Base-by-base conservation (phyloP, 768 basidiomycete genomes). In the Cyclocybe cylindracea region DNA sequence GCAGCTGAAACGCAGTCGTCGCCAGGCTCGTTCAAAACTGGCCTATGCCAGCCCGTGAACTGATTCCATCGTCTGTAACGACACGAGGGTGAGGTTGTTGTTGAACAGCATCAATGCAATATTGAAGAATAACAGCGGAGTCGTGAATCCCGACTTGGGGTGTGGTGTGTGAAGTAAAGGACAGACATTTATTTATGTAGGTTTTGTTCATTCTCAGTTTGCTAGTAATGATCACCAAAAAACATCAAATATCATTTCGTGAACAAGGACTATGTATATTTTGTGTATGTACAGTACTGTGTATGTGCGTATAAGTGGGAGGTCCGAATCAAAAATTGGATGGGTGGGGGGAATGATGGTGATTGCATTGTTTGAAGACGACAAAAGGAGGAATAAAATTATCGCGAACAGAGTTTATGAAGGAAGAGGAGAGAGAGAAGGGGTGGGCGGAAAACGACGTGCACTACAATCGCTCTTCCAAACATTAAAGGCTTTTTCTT, bases 401-500 rank as follows among this genome's bases (percentile, higher is more conserved):
- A 67, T 57, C 57, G 55, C 63, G 62, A 61, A 51, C 44, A 41
- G 19, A 54, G 38, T 42, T 46, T 41, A 19, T 39, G 39, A 53
- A 57, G 38, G 14, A 42, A 39, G 42, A 36, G 47, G 46, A 49
- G 43, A 44, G 24, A 39, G 58, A 60, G 31, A 53, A 44, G 58
- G 24, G 47, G 47, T 53, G 61, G 58, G 55, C 60, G 63, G 62
- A 62, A 66, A 69, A 65, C 65, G 73, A 68, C 70, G 74, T 75
- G 74, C 73, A 71, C 78, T 78, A 75, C 75, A 66, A 72, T 76
- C 70, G 55, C 69, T 69, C 68, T 69, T 70, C 69, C 65, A 54
- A 50, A 54, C 53, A 58, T 58, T 55, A 55, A 51, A 16, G 56
- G 47, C 38, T 42, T 57, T 61, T 59, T 58, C 58, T 58, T 53